Evolutionary conservation across 2,329 filamentous ascomycete genomes (phyloP), one percentile per base, ranked within the genome.

Genomic region (Hymenoscyphus fructigenus): DNA sequence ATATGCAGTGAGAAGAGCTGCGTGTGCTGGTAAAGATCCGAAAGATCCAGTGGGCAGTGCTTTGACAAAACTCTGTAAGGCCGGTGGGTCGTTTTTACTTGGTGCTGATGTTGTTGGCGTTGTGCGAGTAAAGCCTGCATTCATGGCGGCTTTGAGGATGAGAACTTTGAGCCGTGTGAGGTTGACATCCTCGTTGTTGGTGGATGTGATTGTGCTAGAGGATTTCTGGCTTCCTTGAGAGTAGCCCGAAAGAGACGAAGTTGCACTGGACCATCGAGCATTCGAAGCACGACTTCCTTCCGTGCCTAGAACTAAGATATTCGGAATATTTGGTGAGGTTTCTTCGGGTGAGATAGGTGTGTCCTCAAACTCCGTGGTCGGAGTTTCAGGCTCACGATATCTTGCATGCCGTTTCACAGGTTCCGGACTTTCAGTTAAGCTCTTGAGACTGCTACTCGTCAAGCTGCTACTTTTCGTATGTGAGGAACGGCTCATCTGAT

Each of bases 321-420:
- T 96, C 5, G 92, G 93, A 62, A 93, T 85, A 47, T 88, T 88
- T 0, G 89, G 86, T 7, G 85, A 89, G 56, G 89, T 86, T 69
- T 91, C 91, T 63, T 94, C 91, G 0, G 91, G 90, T 0, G 93
- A 96, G 55, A 92, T 86, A 3, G 91, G 89, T 0, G 90, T 92
- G 74, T 98, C 93, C 76, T 97, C 94, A 72, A 97, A 97, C 70
- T 97, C 93, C 4, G 93, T 98, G 0, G 94, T 94, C 0, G 93
- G 93, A 0, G 93, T 98, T 78, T 98, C 94, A 0, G 93, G 93
- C 4, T 88, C 84, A 23, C 34, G 44, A 2, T 70, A 71, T 61
- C 65, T 66, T 41, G 66, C 68, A 14, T 67, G 65, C 3, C 66
- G 53, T 59, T 68, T 62, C n/a, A 26, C 56, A 9, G 57, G 47